phyloP scores from a whole-genome alignment of 2,329 filamentous ascomycete genomes.

The Colletotrichum sp. region DNA sequence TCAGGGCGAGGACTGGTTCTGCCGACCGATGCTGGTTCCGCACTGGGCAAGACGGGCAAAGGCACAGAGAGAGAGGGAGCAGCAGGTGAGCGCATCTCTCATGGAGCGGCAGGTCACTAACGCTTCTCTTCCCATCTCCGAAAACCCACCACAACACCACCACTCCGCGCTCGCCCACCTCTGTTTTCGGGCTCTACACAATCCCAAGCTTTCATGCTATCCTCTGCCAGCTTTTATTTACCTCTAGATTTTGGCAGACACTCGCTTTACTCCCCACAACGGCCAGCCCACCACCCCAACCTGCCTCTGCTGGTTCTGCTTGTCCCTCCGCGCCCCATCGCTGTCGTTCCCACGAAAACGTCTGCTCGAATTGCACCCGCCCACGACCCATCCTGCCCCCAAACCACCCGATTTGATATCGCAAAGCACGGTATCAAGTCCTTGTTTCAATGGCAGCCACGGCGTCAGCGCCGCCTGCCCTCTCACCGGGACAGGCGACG shows the following conservation, averaged over 20 bases:
- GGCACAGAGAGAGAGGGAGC: slow-evolving; percentile 15
- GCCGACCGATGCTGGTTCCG: slow-evolving; percentile 23
- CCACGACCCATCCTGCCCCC: not conserved
- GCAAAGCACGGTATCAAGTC: not conserved
- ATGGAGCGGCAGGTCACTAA: slow-evolving; percentile 22
- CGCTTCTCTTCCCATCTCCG: slow-evolving; percentile 20
- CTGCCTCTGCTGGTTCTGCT: slow-evolving; percentile 18
- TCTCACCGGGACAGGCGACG: slow-evolving; percentile 49
- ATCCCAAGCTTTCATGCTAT: slow-evolving; percentile 15
- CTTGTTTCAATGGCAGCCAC: slow-evolving; percentile 54
- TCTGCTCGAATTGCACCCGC: slow-evolving; percentile 10
- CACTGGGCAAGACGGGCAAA: slow-evolving; percentile 15
- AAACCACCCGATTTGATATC: slow-evolving; percentile 1
- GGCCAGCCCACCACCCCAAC: slow-evolving; percentile 15
- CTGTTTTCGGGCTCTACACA: not conserved
- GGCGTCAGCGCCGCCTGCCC: slow-evolving; percentile 52
- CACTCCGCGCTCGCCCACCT: slow-evolving; percentile 5
- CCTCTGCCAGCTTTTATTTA: slow-evolving; percentile 3
- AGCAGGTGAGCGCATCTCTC: slow-evolving; percentile 24
- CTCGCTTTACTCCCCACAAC: slow-evolving; percentile 4
- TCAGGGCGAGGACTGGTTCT: slow-evolving; percentile 21
- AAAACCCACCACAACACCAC: slow-evolving; percentile 22
- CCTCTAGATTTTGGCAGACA: not conserved
- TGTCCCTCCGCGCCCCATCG: slow-evolving; percentile 15
- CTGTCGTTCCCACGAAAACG: slow-evolving; percentile 17